Base-by-base conservation (phyloP, 495 filamentous ascomycete genomes). In the Penicillium odoratum region DNA sequence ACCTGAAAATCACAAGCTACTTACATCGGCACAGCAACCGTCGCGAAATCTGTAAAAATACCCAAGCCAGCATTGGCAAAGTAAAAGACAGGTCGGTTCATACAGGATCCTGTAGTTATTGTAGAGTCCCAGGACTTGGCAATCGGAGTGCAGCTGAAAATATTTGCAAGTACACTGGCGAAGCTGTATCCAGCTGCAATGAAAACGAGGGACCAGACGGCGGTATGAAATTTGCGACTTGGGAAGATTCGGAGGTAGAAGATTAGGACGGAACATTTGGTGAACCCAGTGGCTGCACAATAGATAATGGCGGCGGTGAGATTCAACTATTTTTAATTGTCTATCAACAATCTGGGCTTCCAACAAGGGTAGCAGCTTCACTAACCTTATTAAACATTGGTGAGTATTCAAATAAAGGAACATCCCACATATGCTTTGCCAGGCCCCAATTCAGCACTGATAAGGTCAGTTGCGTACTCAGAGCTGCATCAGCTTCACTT, bases 171-270 rank as follows among this genome's bases (percentile, higher is more conserved):
- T 15, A 71, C 60, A 26, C 71, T 71, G 21, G 71, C 70, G 21
- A 77, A n/a, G 31, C 64, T 69, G 53, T 73, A 76, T 26, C 64
- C 65, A 0, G 64, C 61, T 3, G 73, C 73, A 44, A 78, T 68
- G 44, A 68, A 66, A 0, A 75, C 62, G 29, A 71, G 48, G 0
- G 53, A 18, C 69, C 69, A 75, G 18, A 73, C 70, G 1, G 60
- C 58, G 18, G 55, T 53, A 42, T 73, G 70, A 54, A 77, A 72
- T 42, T 58, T 64, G 7, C 61, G 59, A 30, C 69, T 69, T 25
- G 75, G 75, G 53, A 75, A 75, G 48, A 85, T 75, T 56, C 78
- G 78, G 50, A 78, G 67, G 64, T 80, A 83, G 56, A 78, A 75
- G 10, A 82, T 51, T 40, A 82, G 64, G 43, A 75, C 69, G 56